A percentile compares a stretch with the other conserved stretches of the same genome.
phyloP scores from a whole-genome alignment of 2,329 filamentous ascomycete genomes.

The Elsinoe australis region DNA sequence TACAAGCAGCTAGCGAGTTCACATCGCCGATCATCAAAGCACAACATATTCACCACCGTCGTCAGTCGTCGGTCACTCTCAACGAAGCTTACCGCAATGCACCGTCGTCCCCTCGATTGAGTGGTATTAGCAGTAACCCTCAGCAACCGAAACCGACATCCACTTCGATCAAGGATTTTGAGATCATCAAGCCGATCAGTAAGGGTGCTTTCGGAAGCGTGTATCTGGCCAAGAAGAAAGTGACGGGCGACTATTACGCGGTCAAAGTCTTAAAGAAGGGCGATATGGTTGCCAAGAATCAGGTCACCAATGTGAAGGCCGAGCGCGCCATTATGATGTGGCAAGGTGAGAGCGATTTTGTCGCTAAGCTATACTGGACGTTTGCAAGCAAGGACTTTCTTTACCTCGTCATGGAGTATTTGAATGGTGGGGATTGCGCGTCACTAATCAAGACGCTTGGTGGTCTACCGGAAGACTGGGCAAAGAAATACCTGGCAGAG shows the following conservation, averaged over 20 bases:
- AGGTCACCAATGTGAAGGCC: slow-evolving; percentile 97
- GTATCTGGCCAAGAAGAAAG: slow-evolving; percentile 97
- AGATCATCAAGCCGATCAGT: slow-evolving; percentile 98
- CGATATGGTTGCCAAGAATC: slow-evolving; percentile 99
- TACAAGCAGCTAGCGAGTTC: slow-evolving; percentile 75
- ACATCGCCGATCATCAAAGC: slow-evolving; percentile 60
- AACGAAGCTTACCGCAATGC: slow-evolving; percentile 55
- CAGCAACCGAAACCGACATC: slow-evolving; percentile 75
- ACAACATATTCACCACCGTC: slow-evolving; percentile 57
- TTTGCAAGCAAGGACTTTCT: slow-evolving; percentile 99
- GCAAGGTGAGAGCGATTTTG: slow-evolving; percentile 98
- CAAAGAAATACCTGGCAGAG: slow-evolving; percentile 93
- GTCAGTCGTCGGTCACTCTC: slow-evolving; percentile 84
- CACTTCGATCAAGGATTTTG: slow-evolving; percentile 97
- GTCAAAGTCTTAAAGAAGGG: slow-evolving; percentile 98
- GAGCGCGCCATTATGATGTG: slow-evolving; percentile 99
- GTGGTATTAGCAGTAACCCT: slow-evolving; percentile 65
- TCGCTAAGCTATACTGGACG: slow-evolving; percentile 98
- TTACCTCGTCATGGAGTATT: slow-evolving; percentile 97
- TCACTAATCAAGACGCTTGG: slow-evolving; percentile 92
- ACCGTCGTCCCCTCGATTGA: slow-evolving; percentile 74
- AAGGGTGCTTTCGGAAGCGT: slow-evolving; percentile 98
- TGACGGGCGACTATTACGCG: slow-evolving; percentile 94
- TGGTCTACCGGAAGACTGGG: slow-evolving; percentile 92
- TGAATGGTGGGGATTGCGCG: slow-evolving; percentile 95